Evolutionary conservation across 225 moss, liverwort and hornwort genomes (phyloP), one percentile per base, ranked within the genome.

Genomic region (Asterella californica): DNA sequence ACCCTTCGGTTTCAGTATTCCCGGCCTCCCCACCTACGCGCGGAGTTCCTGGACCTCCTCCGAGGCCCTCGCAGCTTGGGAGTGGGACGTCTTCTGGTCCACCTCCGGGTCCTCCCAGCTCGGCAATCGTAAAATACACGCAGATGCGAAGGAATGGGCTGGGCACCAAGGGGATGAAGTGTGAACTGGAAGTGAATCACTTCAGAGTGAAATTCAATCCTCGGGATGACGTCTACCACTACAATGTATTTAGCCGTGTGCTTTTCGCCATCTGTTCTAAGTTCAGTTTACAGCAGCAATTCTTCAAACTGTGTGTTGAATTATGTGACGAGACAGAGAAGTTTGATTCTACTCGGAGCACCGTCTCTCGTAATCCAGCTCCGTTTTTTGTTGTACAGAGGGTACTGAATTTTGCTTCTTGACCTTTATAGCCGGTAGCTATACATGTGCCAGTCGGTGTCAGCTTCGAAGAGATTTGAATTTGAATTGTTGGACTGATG

Each of bases 221-320:
- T 27, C 86, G 88, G 66, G 91, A 87, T 6, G 96, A 94, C 5
- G 94, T 94, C 6, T 91, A 69, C 22, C 96, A 96, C 0, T 96
- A 96, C 84, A 91, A 91, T 79, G 96, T 94, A 82, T 11, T 24
- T 21, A 19, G 1, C 54, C 19, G 7, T 1, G n/a, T 30, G 32
- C 57, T 24, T 57, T 57, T 22, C 42, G 3, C 42, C 42, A 3
- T 42, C 7, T 7, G 42, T n/a, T n/a, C n/a, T n/a, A n/a, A n/a
- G n/a, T n/a, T n/a, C n/a, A n/a, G n/a, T n/a, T n/a, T n/a, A n/a
- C n/a, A n/a, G n/a, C n/a, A 42, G 42, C 42, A 42, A 42, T 42
- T 42, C 42, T 42, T 42, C 42, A 42, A 42, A 7, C 7, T 42
- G 42, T 7, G 42, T 42, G 42, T 42, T 42, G 42, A 42, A 42